Percentiles rank a stretch among this genome's conserved stretches.
These are phyloP conservation scores for Dovyalis caffra DNA, from an alignment of 345 rosid genomes.

Conservation along the genomic window DNA sequence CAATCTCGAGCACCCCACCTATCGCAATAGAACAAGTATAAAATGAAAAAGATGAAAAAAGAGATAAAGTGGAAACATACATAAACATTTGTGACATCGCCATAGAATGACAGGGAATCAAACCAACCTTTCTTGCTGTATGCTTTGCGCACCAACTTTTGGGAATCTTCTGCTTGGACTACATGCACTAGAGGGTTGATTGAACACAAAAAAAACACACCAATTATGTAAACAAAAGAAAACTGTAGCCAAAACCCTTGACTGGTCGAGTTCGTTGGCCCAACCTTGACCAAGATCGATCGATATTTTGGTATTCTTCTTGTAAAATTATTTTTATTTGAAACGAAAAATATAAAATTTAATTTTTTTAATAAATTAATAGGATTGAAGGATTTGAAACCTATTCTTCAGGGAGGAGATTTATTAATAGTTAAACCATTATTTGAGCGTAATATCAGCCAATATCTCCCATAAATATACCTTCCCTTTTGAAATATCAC, in stretches of 20 bases:
- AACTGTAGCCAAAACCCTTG: not conserved
- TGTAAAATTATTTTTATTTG: not conserved
- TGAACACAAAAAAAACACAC: not conserved
- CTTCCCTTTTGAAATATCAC: slow-evolving; percentile 26
- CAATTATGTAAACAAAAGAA: not conserved
- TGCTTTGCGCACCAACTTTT: slow-evolving; percentile 9
- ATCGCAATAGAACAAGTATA: too few relatives aligned
- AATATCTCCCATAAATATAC: slow-evolving; percentile 31
- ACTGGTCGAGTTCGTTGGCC: not conserved
- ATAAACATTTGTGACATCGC: slow-evolving; percentile 3
- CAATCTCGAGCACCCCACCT: too few relatives aligned
- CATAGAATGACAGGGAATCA: slow-evolving; percentile 10
- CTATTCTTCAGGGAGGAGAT: too few relatives aligned
- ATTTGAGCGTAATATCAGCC: slow-evolving; percentile 26
- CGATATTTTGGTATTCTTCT: not conserved
- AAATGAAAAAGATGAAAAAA: too few relatives aligned
- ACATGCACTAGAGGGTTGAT: not conserved
- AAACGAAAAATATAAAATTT: too few relatives aligned
- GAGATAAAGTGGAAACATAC: not conserved
- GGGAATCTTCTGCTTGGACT: slow-evolving; percentile 14
- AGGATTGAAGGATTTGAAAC: too few relatives aligned
- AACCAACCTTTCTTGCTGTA: not conserved
- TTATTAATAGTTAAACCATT: too few relatives aligned
- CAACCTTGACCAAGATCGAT: not conserved
- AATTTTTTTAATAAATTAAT: too few relatives aligned